Evolutionary conservation across 768 basidiomycete genomes (phyloP).

Genomic region (Xerocomus spinulosus): DNA sequence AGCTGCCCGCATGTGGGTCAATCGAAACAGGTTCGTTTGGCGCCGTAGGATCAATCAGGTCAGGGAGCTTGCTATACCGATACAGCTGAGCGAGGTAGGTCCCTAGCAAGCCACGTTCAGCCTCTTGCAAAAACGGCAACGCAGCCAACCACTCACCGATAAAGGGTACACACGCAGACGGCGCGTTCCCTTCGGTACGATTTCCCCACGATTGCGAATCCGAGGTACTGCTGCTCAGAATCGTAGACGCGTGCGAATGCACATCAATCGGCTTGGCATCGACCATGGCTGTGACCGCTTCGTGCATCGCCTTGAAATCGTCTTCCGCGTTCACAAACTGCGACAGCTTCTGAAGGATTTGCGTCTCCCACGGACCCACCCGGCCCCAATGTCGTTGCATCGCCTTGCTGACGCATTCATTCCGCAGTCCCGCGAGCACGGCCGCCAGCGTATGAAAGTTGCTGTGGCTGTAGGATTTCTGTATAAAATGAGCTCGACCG

Average conservation of each 20-base stretch:
- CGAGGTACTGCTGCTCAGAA: slow-evolving; percentile 44
- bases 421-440: slow-evolving; percentile 71
- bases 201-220: slow-evolving; percentile 35
- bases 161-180: slow-evolving; percentile 73
- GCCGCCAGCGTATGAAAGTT: slow-evolving; percentile 80
- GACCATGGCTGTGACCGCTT: slow-evolving; percentile 56
- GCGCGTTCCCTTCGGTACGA: slow-evolving; percentile 40
- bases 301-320: slow-evolving; percentile 73
- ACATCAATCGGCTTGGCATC: slow-evolving; percentile 60
- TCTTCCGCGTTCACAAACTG: slow-evolving; percentile 56
- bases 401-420: slow-evolving; percentile 60
- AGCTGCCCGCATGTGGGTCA: slow-evolving; percentile 56
- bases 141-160: slow-evolving; percentile 53
- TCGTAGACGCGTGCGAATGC: slow-evolving; percentile 50
- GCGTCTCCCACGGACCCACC: slow-evolving; percentile 64
- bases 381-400: slow-evolving; percentile 66
- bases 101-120: slow-evolving; percentile 38
- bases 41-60: slow-evolving; percentile 78
- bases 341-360: slow-evolving; percentile 70
- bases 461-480: slow-evolving; percentile 78
- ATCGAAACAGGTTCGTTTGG: slow-evolving; percentile 64
- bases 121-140: not conserved
- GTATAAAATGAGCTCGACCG: slow-evolving; percentile 3
- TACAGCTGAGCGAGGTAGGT: slow-evolving; percentile 73
- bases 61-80: slow-evolving; percentile 62